Evolutionary conservation across 495 filamentous ascomycete genomes (phyloP).

Genomic region (Corynascus novoguineensis): DNA sequence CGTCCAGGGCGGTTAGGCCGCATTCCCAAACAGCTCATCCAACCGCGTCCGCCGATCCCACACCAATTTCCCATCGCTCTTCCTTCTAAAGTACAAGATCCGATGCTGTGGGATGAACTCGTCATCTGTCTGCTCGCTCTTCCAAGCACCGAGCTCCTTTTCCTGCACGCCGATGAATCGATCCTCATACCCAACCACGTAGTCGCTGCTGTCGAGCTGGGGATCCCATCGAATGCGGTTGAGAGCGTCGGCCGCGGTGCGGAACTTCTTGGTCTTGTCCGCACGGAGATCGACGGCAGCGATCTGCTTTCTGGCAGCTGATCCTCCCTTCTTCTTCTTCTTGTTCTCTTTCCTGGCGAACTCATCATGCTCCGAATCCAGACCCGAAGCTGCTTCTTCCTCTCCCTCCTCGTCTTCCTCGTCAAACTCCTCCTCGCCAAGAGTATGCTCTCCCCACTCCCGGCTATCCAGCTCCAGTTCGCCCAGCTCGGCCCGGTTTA

Average conservation of each 20-base stretch:
- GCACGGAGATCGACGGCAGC: slow-evolving; percentile 10
- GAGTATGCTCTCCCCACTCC: slow-evolving; percentile 45
- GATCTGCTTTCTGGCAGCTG: slow-evolving; percentile 2
- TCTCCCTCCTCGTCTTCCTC: slow-evolving; percentile 32
- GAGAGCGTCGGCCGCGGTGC: slow-evolving; percentile 56
- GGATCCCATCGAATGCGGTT: slow-evolving; percentile 70
- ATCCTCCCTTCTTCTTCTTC: slow-evolving; percentile 17
- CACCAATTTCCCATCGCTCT: slow-evolving; percentile 53
- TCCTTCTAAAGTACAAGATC: slow-evolving; percentile 64
- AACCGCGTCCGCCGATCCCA: slow-evolving; percentile 48
- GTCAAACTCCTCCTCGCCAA: slow-evolving; percentile 37
- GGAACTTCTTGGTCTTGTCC: slow-evolving; percentile 31
- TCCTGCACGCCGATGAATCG: slow-evolving; percentile 63
- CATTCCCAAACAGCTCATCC: slow-evolving; percentile 43
- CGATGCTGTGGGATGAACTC: slow-evolving; percentile 83
- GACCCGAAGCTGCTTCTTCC: slow-evolving; percentile 6
- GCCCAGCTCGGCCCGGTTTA: slow-evolving; percentile 35
- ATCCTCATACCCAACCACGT: slow-evolving; percentile 70
- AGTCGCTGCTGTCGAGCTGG: slow-evolving; percentile 54
- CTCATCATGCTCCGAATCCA: neutral
- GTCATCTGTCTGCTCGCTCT: slow-evolving; percentile 69
- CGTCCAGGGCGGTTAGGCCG: slow-evolving; percentile 9
- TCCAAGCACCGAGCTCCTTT: slow-evolving; percentile 60
- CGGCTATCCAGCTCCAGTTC: slow-evolving; percentile 38
- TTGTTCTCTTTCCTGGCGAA: neutral